Base-by-base conservation (phyloP, 306 rosid genomes). In the Malus sieversii region DNA sequence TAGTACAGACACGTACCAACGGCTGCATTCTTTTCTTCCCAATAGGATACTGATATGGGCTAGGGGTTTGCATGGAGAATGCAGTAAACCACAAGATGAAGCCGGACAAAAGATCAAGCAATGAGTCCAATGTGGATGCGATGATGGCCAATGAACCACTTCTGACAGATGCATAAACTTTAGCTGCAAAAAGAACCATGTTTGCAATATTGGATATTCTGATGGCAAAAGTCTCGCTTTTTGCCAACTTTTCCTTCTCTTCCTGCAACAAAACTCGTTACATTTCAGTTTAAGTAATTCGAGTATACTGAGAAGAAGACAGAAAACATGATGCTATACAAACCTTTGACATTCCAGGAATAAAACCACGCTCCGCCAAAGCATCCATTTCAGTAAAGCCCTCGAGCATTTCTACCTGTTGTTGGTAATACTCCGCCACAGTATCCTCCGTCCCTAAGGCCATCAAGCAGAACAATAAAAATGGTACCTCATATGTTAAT, bases 41-140 rank as follows among this genome's bases (percentile, higher is more conserved):
- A 29, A 96, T 96, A 62, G 99, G 98, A 71, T 96, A 96, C 82
- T 89, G 98, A 85, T 96, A 96, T 9, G 99, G 99, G 71, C 79
- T 96, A 58, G 96, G 99, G 32, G 97, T 96, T 86, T 96, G 96
- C 98, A 96, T 96, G 75, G 99, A 92, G 86, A 96, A 92, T 60
- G 98, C 96, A 87, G 99, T 96, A 86, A 92, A 96, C 99, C 99
- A 96, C 78, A 96, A 86, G 80, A 96, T 96, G 82, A 92, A 96
- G 38, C 99, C 98, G 58, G 98, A 96, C 80, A 96, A 90, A 81
- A 96, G 96, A 83, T 96, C 99, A 45, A 96, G 96, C 79, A 96
- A 96, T 4, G 99, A 96, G 83, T 96, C 99, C 81, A 96, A 79
- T 22, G 99, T 96, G 80, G 99, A 96, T 44, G 99, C 99, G 52